Percentiles rank a stretch among this genome's conserved stretches.
Evolutionary conservation across 371 early-diverging fungal species (phyloP).

Genomic region (Blastocladiella emersonii): DNA sequence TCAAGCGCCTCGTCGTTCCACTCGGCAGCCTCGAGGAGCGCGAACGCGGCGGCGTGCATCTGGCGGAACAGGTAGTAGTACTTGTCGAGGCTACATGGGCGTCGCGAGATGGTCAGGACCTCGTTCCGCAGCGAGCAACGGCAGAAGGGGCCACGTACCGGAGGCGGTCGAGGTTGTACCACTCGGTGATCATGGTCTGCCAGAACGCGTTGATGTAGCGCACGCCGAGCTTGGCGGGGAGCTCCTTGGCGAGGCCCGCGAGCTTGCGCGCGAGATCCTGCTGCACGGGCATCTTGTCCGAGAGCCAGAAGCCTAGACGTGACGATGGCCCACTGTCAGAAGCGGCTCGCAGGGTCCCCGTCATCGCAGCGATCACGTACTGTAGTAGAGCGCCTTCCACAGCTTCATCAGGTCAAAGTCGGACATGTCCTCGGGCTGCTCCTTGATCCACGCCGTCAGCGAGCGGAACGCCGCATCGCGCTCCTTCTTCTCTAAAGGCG

Average conservation of each 20-base stretch:
- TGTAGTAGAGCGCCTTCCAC: conserved; percentile 89
- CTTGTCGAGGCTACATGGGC: conserved; percentile 54
- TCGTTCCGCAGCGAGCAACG: not conserved
- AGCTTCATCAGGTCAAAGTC: conserved; percentile 62
- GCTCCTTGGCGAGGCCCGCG: conserved; percentile 42
- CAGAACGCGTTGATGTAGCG: conserved; percentile 64
- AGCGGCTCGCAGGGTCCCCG: not conserved
- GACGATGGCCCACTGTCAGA: not conserved
- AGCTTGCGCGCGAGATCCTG: conserved; percentile 70
- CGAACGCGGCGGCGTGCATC: conserved; percentile 50
- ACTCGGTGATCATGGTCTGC: conserved; percentile 64
- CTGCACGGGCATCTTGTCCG: conserved; percentile 83
- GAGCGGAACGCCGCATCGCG: conserved; percentile 67
- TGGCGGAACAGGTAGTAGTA: conserved; percentile 66
- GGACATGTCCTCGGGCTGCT: conserved; percentile 34
- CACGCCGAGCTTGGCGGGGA: conserved; percentile 36
- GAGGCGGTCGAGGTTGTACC: conserved; percentile 76
- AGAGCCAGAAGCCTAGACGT: conserved; percentile 76
- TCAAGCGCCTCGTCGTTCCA: conserved; percentile 49
- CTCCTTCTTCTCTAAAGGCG: conserved; percentile 51
- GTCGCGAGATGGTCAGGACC: not conserved
- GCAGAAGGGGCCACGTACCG: conserved; percentile 26
- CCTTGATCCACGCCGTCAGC: conserved; percentile 41
- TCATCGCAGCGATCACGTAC: conserved; percentile 36
- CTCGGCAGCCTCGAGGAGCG: conserved; percentile 42